phyloP scores from a whole-genome alignment of 768 basidiomycete species.

The Calocera cornea region DNA sequence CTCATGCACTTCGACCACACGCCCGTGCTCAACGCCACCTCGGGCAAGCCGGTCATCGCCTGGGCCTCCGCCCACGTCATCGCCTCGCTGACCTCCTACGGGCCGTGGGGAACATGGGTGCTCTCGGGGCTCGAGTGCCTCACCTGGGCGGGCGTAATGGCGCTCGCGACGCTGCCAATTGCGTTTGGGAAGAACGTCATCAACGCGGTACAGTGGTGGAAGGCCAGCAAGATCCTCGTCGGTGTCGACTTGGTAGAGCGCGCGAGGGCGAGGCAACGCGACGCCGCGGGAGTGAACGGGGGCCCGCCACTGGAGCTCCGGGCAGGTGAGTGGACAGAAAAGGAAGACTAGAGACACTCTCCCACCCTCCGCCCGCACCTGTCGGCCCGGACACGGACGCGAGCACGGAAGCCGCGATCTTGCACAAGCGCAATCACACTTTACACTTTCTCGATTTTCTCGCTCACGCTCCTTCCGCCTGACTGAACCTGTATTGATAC shows the following conservation, averaged over 20 bases:
- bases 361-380: background rate
- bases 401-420: no score
- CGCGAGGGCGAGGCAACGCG: constrained; percentile 22
- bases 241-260: constrained; percentile 86
- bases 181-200: constrained; percentile 79
- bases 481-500: background rate
- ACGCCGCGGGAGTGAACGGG: background rate
- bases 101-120: constrained; percentile 18
- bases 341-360: constrained; percentile 3
- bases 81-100: constrained; percentile 5
- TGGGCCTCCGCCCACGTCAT: constrained; percentile 16
- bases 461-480: background rate
- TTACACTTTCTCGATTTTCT: background rate
- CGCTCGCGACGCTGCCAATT: constrained; percentile 46
- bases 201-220: constrained; percentile 95
- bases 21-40: constrained; percentile 39
- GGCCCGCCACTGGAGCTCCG: background rate
- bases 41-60: constrained; percentile 17
- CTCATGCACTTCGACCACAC: constrained; percentile 71
- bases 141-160: constrained; percentile 69
- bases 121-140: constrained; percentile 20
- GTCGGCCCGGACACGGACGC: no score
- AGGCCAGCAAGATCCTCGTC: constrained; percentile 81
- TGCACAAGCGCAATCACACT: no score
- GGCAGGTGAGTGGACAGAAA: background rate